Evolutionary conservation across 768 basidiomycete species (phyloP), one percentile per base, ranked within the genome.

Genomic region (Xerocomellus chrysenteron): DNA sequence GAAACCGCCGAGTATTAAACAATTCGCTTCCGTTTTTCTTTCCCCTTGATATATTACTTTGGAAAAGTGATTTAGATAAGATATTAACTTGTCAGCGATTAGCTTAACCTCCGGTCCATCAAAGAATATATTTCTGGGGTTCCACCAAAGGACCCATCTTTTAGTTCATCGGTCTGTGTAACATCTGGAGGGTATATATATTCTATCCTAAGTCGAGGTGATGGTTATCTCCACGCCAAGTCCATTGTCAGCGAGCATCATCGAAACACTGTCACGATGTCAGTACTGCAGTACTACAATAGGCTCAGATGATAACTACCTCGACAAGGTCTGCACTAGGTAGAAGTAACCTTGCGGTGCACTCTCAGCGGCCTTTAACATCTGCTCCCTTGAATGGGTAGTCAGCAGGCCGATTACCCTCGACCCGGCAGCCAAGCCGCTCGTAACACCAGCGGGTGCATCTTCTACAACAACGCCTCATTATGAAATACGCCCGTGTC

Each of bases 381-480:
- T 76, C 61, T 87, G 82, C 55, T 84, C 82, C 49, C 82, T 77
- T 26, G 79, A 78, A 70, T 96, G 94, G 6, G 87, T 85, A 1
- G 95, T 98, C 56, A 92, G 77, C 30, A 97, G 74, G 2, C 84
- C 96, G 47, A 98, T 76, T 0, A 92, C 93, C 67, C 81, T 89
- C 69, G 89, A 87, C 14, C 96, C 94, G 6, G 93, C 91, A 0
- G 86, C 82, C 44, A 82, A 76, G 12, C 94, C 94, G 56, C 92
- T 89, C 40, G 76, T 76, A 63, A 98, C 78, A 19, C 94, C 95
- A 16, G 84, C 84, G 1, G 94, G 94, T 3, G 95, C 92, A 73
- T 98, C 96, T 68, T 96, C 94, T 33, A 98, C 82, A 16, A 97
- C 95, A 46, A 96, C 77, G 63, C 88, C 89, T 87, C 26, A 24